Percentiles rank a stretch among this genome's conserved stretches.
phyloP scores from a whole-genome alignment of 352 stramenopile species.

The Globisporangium sylvaticum region DNA sequence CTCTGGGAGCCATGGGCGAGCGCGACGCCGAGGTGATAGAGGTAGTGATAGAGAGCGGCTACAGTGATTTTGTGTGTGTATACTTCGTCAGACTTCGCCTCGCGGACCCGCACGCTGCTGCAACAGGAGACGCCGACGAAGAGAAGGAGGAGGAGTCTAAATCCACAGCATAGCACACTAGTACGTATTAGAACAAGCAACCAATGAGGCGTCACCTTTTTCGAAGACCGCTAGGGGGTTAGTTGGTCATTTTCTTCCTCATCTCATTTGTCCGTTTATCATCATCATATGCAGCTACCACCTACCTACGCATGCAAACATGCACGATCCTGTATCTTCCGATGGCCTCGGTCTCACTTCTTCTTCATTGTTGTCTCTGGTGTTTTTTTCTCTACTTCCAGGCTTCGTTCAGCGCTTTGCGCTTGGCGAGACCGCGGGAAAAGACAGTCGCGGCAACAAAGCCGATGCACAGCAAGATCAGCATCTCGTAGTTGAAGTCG shows the following conservation, averaged over 20 bases:
- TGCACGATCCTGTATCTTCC: slow-evolving; percentile 2
- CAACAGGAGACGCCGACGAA: background rate
- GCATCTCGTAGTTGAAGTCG: slow-evolving; percentile 93
- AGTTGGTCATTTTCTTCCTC: background rate
- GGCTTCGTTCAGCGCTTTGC: slow-evolving; percentile 73
- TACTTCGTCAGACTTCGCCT: slow-evolving; percentile 41
- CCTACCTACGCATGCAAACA: slow-evolving; percentile 2
- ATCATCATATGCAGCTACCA: slow-evolving; percentile 10
- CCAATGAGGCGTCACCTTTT: background rate
- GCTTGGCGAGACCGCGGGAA: slow-evolving; percentile 55
- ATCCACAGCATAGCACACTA: background rate
- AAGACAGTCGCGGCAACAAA: slow-evolving; percentile 80
- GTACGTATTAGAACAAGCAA: slow-evolving; percentile 1
- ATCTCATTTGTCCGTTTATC: slow-evolving; percentile 10
- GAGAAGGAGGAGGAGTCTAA: slow-evolving; percentile 4
- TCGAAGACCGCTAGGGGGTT: background rate
- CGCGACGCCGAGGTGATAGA: slow-evolving; percentile 45
- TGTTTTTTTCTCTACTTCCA: slow-evolving; percentile 62
- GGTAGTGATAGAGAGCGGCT: slow-evolving; percentile 63
- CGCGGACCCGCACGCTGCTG: slow-evolving; percentile 22
- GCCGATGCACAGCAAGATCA: slow-evolving; percentile 88
- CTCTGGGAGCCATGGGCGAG: slow-evolving; percentile 16
- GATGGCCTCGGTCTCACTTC: background rate
- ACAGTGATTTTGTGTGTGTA: slow-evolving; percentile 64
- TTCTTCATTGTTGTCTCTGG: background rate